These are phyloP conservation scores for Ochromonas danica DNA, from an alignment of 108 stramenopile species.

Conservation along the genomic window DNA sequence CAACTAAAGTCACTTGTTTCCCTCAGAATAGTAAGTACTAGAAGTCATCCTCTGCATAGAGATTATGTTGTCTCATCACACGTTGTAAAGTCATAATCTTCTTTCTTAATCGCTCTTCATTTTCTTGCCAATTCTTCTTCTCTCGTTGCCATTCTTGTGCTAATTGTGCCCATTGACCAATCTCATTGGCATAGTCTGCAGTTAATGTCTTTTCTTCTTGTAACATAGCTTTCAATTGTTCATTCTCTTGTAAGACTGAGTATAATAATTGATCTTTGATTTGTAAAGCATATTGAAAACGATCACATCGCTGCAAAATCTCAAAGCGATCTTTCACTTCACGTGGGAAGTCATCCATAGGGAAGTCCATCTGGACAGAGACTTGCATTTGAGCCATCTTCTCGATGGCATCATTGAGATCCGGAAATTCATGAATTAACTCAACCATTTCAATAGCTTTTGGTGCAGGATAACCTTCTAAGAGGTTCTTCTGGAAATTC, in stretches of 20 bases:
- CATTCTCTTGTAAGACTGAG: conserved; percentile 6
- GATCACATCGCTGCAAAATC: conserved; percentile 19
- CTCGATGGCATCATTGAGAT: not conserved
- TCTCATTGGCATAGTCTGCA: conserved; percentile 18
- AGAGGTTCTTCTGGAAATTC: not conserved
- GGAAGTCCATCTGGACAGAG: conserved; percentile 32
- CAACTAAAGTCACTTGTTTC: too few relatives aligned
- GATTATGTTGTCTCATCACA: too few relatives aligned
- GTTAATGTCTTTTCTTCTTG: not conserved
- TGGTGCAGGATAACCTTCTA: not conserved
- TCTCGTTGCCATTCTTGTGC: not conserved
- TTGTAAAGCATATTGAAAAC: not conserved
- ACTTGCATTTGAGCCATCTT: not conserved
- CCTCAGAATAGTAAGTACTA: too few relatives aligned
- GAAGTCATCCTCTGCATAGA: too few relatives aligned
- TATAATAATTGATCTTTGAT: conserved; percentile 28
- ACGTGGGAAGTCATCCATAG: conserved; percentile 30
- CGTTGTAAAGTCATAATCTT: too few relatives aligned
- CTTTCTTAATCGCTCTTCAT: too few relatives aligned
- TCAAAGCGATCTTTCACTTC: conserved; percentile 22
- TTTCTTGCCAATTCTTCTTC: too few relatives aligned
- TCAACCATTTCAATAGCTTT: conserved; percentile 15
- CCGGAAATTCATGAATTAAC: conserved; percentile 24
- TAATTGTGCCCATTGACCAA: conserved; percentile 11
- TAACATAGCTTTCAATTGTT: not conserved